These are phyloP conservation scores for Primulina tabacum DNA, from an alignment of 257 asterid species.

Conservation along the genomic window DNA sequence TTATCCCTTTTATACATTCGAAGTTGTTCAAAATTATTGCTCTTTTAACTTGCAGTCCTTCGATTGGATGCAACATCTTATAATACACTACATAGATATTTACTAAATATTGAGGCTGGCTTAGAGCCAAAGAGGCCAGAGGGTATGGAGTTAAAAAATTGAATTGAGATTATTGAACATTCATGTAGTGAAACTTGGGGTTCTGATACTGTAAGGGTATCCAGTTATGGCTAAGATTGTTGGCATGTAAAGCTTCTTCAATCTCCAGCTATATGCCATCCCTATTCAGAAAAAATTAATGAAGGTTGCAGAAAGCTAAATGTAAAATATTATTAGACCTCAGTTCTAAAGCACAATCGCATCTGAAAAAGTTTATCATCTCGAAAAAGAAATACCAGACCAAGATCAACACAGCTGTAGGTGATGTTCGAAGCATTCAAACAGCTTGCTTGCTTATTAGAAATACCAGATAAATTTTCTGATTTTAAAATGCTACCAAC, in stretches of 20 bases:
- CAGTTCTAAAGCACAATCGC: background rate
- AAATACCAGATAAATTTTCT: too few relatives aligned
- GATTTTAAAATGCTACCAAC: too few relatives aligned
- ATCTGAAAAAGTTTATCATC: background rate
- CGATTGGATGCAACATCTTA: conserved; percentile 57
- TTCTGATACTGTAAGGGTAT: too few relatives aligned
- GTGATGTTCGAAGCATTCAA: conserved; percentile 4
- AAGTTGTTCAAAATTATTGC: background rate
- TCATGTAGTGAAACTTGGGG: too few relatives aligned
- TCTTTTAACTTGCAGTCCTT: background rate
- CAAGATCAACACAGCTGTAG: conserved; percentile 12
- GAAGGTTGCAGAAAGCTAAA: background rate
- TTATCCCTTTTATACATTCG: background rate
- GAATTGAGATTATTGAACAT: too few relatives aligned
- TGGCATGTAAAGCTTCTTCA: background rate
- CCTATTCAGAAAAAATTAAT: too few relatives aligned
- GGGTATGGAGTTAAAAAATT: too few relatives aligned
- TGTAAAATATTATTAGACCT: background rate
- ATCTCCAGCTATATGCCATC: background rate
- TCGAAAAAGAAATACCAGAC: conserved; percentile 12
- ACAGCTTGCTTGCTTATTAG: conserved; percentile 2
- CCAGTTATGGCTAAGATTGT: background rate
- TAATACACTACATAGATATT: too few relatives aligned
- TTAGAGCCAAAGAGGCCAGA: too few relatives aligned
- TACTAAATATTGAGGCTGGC: too few relatives aligned